Conservation (phyloP, 2,329 filamentous ascomycete genomes). For the Colletotrichum orbiculare region DNA sequence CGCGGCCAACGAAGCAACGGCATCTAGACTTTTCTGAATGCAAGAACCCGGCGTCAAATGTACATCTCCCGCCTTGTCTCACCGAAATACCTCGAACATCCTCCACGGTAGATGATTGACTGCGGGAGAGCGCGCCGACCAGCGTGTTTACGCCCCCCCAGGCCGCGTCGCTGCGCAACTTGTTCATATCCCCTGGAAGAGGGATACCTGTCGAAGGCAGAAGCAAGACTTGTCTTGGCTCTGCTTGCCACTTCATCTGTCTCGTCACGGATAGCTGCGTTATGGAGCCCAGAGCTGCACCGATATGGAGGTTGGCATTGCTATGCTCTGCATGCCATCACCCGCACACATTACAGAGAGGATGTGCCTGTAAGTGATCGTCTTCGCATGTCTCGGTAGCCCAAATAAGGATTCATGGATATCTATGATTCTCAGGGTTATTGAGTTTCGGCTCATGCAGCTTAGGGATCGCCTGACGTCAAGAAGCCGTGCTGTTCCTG, state of each 20-base stretch:
- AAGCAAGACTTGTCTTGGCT: slow-evolving; percentile 20
- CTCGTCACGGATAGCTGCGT: slow-evolving; percentile 6
- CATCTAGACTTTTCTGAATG: slow-evolving; percentile 16
- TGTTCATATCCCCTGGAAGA: neutral
- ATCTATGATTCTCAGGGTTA: too few species aligned
- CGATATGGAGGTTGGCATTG: slow-evolving; percentile 10
- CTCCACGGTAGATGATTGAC: too few species aligned
- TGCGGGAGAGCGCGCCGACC: too few species aligned
- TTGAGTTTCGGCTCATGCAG: too few species aligned
- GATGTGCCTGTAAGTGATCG: slow-evolving; percentile 11
- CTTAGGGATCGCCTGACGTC: too few species aligned
- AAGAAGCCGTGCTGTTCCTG: too few species aligned
- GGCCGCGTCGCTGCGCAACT: slow-evolving; percentile 2
- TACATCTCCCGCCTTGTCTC: slow-evolving; percentile 29
- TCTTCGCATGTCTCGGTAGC: slow-evolving; percentile 1
- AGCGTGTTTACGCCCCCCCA: too few species aligned
- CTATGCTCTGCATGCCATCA: slow-evolving; percentile 20
- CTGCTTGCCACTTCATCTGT: slow-evolving; percentile 30
- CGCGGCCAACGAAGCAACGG: slow-evolving; percentile 33
- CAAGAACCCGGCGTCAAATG: slow-evolving; percentile 24
- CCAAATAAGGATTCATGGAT: neutral
- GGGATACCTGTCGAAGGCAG: slow-evolving; percentile 22
- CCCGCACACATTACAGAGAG: slow-evolving; percentile 17
- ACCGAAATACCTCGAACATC: neutral
- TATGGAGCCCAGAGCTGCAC: slow-evolving; percentile 1